Evolutionary conservation across 306 rosid genomes (phyloP), one percentile per base, ranked within the genome.

Genomic region (Gynostemma pentaphyllum): DNA sequence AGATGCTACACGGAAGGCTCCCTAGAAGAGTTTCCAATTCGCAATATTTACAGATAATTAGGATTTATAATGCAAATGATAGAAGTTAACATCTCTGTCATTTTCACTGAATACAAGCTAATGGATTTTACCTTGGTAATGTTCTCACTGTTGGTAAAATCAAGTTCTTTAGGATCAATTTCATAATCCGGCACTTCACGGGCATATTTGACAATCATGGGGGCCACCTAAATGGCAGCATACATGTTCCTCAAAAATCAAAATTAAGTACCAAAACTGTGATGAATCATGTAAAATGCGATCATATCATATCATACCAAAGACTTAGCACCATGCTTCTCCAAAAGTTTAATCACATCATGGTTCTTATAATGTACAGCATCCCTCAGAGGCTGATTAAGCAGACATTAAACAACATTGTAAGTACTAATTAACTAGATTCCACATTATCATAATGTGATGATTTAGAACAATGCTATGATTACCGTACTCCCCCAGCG

Each of bases 401-500:
- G 57, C 36, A 76, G 78, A 37, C 74, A 69, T 9, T 48, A 65
- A 59, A 47, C 42, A 36, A 54, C 42, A 54, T 4, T n/a, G 26
- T 30, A 54, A 5, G 15, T 9, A 28, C 5, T 7, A 32, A 32
- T 2, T 7, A n/a, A n/a, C n/a, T n/a, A n/a, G n/a, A n/a, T n/a
- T n/a, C n/a, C n/a, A n/a, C n/a, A n/a, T n/a, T n/a, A n/a, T n/a
- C n/a, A n/a, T n/a, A n/a, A n/a, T n/a, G n/a, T n/a, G n/a, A n/a
- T n/a, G n/a, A 30, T 1, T 5, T 5, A 36, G 69, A 59, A 65
- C n/a, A 46, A 5, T 23, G 45, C 1, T 62, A 16, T 65, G 24
- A 22, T 79, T 81, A 92, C 98, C 60, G 94, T 77, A 76, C 98
- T 92, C 8, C 95, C 92, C 98, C 98, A 92, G n/a, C 92, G 85